A percentile compares a stretch with the other conserved stretches of the same genome.
Evolutionary conservation across 2,329 filamentous ascomycete genomes (phyloP).

Genomic region (Phialophora macrospora): DNA sequence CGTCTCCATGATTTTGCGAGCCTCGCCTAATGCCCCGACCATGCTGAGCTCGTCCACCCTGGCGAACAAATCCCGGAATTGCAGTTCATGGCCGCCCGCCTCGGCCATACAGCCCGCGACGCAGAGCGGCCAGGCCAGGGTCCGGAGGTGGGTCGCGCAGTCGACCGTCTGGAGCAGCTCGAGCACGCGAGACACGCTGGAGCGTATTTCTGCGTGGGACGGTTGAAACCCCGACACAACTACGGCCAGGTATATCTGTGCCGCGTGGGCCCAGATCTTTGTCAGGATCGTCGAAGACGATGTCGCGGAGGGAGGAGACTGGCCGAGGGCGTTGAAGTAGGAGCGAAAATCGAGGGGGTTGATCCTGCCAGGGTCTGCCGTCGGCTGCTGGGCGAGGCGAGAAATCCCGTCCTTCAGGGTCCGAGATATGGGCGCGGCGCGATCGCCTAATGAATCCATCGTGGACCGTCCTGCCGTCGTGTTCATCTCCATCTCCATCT

Average conservation of each 20-base stretch:
- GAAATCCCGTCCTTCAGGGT: constrained; percentile 7
- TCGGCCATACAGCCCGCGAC: constrained; percentile 40
- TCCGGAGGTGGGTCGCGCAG: constrained; percentile 39
- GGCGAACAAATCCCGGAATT: constrained; percentile 15
- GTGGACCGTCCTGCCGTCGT: constrained; percentile 40
- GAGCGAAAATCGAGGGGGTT: constrained; percentile 1
- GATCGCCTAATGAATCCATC: neutral
- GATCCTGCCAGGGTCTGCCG: neutral
- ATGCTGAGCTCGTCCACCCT: constrained; percentile 29
- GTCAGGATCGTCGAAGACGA: neutral
- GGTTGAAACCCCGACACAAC: constrained; percentile 20
- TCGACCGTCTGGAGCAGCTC: constrained; percentile 4
- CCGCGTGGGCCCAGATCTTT: constrained; percentile 20
- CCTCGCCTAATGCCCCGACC: constrained; percentile 39
- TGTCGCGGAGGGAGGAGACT: neutral
- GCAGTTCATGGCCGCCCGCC: constrained; percentile 1
- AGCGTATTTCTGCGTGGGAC: constrained; percentile 13
- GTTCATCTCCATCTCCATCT: constrained; percentile 43
- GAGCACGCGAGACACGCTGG: constrained; percentile 10
- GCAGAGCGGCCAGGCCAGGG: constrained; percentile 45
- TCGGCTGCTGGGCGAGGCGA: neutral
- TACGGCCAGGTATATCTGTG: constrained; percentile 10
- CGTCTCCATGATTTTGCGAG: constrained; percentile 44
- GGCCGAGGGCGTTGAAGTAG: neutral
- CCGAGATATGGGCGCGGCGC: neutral